Base-by-base conservation (phyloP, 1,139 yeast genomes). In the Chernovozyma sophiae-reginae region DNA sequence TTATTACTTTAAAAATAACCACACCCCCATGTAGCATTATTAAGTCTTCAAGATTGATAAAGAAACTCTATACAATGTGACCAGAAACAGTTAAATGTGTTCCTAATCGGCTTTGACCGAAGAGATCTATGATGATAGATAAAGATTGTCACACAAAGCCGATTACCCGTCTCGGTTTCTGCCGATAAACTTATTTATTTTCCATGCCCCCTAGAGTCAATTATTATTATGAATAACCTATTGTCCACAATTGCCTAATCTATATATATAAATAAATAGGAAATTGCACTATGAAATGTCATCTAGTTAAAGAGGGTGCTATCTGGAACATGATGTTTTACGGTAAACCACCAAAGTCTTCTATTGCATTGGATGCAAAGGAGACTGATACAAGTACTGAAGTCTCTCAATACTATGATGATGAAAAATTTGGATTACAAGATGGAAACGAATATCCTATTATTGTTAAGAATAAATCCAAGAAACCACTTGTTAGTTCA, bases 271-370 rank as follows among this genome's bases (percentile, higher is more conserved):
- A 23, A 23, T 23, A 11, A n/a, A n/a, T n/a, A n/a, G n/a, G n/a
- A n/a, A n/a, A 11, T 23, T 16, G 6, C 30, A 30, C 14, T 13
- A 52, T 52, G 56, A 49, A 49, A 38, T 32, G 30, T 22, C 47
- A 43, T 30, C 36, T 45, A n/a, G 52, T 43, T 25, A 40, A 50
- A 31, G 59, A 54, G 33, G 36, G 25, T 32, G 43, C 46, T 4
- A 39, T 54, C 19, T 54, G 55, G 58, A 52, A 54, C 37, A 51
- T 46, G 53, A 36, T 53, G 30, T 33, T 43, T 13, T 47, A 42
- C 39, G 56, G 54, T 10, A 42, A 37, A 18, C 42, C 43, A 13
- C 32, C 18, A n/a, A 22, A 16, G 12, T 6, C 12, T 7, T 7
- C 15, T 26, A 26, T 11, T 14, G 6, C 29, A 26, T 6, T 14